Percentiles rank a stretch among this genome's conserved stretches.
These are phyloP conservation scores for Dillenia turbinata DNA, from an alignment of 164 flowering plant species.

Conservation along the genomic window DNA sequence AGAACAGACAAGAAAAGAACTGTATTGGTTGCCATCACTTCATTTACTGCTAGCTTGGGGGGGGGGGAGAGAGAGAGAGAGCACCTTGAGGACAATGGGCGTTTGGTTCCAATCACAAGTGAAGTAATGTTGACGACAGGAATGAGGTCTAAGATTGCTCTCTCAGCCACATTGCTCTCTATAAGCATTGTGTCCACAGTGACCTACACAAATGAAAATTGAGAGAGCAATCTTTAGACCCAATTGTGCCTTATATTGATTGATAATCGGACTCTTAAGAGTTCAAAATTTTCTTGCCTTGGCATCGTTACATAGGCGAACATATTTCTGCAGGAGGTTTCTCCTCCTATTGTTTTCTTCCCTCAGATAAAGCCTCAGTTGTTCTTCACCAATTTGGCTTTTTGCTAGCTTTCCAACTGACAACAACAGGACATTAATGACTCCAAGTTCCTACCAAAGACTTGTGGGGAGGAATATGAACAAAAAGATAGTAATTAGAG, in stretches of 20 bases:
- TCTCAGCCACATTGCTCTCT: slow-evolving; percentile 50
- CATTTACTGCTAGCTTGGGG: too few species aligned
- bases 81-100: slow-evolving; percentile 42
- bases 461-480: too few species aligned
- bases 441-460: too few species aligned
- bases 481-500: too few species aligned
- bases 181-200: slow-evolving; percentile 74
- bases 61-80: background rate
- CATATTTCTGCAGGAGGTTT: slow-evolving; percentile 60
- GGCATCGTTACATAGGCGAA: slow-evolving; percentile 55
- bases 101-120: slow-evolving; percentile 70
- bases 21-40: too few species aligned
- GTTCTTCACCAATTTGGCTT: slow-evolving; percentile 58
- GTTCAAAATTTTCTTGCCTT: slow-evolving; percentile 29
- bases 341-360: slow-evolving; percentile 64
- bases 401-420: slow-evolving; percentile 73
- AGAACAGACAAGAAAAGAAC: background rate
- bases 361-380: slow-evolving; percentile 39
- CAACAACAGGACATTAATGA: background rate
- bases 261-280: background rate
- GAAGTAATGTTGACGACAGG: slow-evolving; percentile 61
- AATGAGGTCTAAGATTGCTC: slow-evolving; percentile 76
- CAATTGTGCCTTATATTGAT: background rate
- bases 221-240: background rate
- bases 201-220: slow-evolving; percentile 38